Conservation (phyloP, 1,284 basidiomycete species). For the Boletus nobilissimus region DNA sequence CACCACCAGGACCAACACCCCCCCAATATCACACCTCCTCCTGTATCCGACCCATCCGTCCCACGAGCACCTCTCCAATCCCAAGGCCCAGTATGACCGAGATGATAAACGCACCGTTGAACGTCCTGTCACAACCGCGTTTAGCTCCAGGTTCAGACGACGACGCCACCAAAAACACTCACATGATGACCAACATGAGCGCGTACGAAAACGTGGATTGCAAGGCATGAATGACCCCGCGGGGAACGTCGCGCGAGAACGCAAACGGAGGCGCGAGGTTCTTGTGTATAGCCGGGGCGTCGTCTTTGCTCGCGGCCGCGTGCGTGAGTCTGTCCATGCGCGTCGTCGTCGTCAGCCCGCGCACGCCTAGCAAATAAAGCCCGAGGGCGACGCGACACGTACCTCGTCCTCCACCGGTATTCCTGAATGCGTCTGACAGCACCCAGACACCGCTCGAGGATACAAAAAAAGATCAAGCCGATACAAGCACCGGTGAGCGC, state of each 20-base stretch:
- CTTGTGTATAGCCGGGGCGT: neutral
- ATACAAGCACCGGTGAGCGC: conserved; percentile 80
- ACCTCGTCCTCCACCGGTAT: conserved; percentile 69
- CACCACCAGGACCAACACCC: too few species aligned
- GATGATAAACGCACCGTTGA: conserved; percentile 74
- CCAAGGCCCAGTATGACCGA: conserved; percentile 70
- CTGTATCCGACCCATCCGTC: conserved; percentile 48
- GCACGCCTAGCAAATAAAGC: conserved; percentile 13
- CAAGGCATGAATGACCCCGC: conserved; percentile 65
- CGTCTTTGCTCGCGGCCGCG: neutral
- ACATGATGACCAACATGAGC: conserved; percentile 81
- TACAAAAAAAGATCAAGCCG: conserved; percentile 70
- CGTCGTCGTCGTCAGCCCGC: neutral
- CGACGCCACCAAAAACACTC: neutral
- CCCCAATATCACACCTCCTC: neutral
- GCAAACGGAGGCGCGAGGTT: conserved; percentile 53
- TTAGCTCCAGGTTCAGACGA: neutral
- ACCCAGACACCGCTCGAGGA: conserved; percentile 74
- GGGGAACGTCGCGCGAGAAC: conserved; percentile 65
- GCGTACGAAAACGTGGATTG: conserved; percentile 67
- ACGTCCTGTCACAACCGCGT: conserved; percentile 58
- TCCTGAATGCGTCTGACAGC: conserved; percentile 64
- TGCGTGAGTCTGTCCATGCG: too few species aligned
- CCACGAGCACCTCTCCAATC: conserved; percentile 73
- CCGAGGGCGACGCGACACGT: conserved; percentile 31